Evolutionary conservation across 176 grass and related monocot genomes (phyloP), one percentile per base, ranked within the genome.

Genomic region (Musa acuminata): DNA sequence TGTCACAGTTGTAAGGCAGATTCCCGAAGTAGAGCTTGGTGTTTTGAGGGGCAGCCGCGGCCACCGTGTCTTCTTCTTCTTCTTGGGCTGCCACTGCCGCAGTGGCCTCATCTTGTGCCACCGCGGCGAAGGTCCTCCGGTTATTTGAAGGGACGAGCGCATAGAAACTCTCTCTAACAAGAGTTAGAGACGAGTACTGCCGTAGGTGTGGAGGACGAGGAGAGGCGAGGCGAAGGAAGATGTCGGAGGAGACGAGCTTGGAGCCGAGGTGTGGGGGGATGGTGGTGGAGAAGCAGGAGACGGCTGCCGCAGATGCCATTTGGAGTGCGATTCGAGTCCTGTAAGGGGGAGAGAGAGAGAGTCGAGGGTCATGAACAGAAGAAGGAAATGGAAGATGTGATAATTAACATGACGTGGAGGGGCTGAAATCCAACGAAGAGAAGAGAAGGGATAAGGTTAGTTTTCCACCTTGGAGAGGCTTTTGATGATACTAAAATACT

Each of bases 21-120:
- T 98, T 98, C 9, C 95, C 95, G 67, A 98, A 89, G 80, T 98
- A 98, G 0, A 98, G 79, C 65, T 98, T 98, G 22, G 90, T 98
- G 48, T 76, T 69, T 23, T 81, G 72, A 11, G 35, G 8, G 20
- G 64, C 17, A 12, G 27, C 4, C 17, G 20, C 8, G 26, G 53
- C 80, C 21, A 17, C 73, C 14, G 4, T 35, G 5, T 72, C n/a
- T 16, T 8, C 83, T 52, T 54, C 84, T 62, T 52, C 53, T 49
- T 74, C 53, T 1, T 77, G 67, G 5, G 10, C 83, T 57, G 90
- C 80, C 14, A 83, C 84, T 19, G 84, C 55, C 62, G 82, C 82
- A 35, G 66, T 54, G 62, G 67, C 75, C 79, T 96, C 89, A 74
- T 96, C 87, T 48, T 83, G 85, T 19, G 83, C 84, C 26, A 84